A percentile compares a stretch with the other conserved stretches of the same genome.
These are phyloP conservation scores for Xylaria palmicola DNA, from an alignment of 495 filamentous ascomycete species.

Conservation along the genomic window DNA sequence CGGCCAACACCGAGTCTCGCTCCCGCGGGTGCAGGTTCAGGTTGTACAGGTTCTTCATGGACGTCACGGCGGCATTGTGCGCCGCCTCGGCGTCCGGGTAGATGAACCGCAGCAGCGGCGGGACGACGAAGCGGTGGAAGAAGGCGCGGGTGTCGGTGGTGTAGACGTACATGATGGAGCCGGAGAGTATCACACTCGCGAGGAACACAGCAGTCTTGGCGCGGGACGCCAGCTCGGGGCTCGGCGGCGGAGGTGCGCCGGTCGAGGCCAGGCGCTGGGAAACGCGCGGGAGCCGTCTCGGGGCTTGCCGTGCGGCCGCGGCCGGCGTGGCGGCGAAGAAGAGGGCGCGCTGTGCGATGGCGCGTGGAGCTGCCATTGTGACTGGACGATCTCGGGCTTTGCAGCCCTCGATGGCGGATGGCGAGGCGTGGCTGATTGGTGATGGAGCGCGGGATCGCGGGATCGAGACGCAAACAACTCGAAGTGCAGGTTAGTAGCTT, in stretches of 20 bases:
- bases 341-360: conserved; percentile 33
- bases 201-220: conserved; percentile 55
- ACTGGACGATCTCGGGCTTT: conserved; percentile 35
- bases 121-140: conserved; percentile 76
- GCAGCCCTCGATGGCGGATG: conserved; percentile 17
- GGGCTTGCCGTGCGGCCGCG: conserved; percentile 20
- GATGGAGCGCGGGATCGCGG: background rate
- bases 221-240: conserved; percentile 34
- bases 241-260: conserved; percentile 32
- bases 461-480: background rate
- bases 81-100: conserved; percentile 88
- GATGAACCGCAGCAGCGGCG: conserved; percentile 67
- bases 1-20: conserved; percentile 37
- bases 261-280: conserved; percentile 40
- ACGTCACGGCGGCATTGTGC: conserved; percentile 70
- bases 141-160: conserved; percentile 87
- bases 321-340: conserved; percentile 30
- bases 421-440: conserved; percentile 6
- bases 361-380: conserved; percentile 39
- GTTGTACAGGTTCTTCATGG: conserved; percentile 65
- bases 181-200: conserved; percentile 46
- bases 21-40: conserved; percentile 75
- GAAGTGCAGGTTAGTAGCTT: background rate
- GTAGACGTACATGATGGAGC: conserved; percentile 63
- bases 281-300: conserved; percentile 20